Evolutionary conservation across 164 flowering plant species (phyloP).

Genomic region (Aristolochia contorta): DNA sequence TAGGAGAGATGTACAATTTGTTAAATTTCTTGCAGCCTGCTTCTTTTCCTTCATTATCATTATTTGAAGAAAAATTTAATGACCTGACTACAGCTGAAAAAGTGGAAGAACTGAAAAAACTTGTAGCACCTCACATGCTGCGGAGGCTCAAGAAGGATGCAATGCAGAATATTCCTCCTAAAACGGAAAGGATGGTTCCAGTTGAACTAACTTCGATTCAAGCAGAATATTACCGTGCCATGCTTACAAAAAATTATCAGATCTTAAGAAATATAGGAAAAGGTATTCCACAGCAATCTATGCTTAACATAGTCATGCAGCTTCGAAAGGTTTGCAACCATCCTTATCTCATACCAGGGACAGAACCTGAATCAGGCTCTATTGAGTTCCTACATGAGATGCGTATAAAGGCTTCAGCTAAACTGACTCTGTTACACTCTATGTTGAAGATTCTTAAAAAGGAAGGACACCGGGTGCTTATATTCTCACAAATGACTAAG

Average conservation of each 20-base stretch:
- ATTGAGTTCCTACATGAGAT: slow-evolving; percentile 95
- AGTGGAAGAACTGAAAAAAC: slow-evolving; percentile 95
- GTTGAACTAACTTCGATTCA: slow-evolving; percentile 95
- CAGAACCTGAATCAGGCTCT: slow-evolving; percentile 95
- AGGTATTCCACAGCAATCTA: slow-evolving; percentile 92
- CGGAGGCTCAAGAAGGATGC: slow-evolving; percentile 98
- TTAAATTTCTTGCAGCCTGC: slow-evolving; percentile 94
- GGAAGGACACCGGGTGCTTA: slow-evolving; percentile 91
- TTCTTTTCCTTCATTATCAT: slow-evolving; percentile 83
- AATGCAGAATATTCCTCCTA: slow-evolving; percentile 96
- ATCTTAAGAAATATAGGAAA: slow-evolving; percentile 81
- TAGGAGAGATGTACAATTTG: slow-evolving; percentile 95
- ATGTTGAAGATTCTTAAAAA: slow-evolving; percentile 75
- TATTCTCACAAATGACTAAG: slow-evolving; percentile 99
- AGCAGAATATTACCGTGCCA: slow-evolving; percentile 98
- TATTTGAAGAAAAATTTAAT: slow-evolving; percentile 88
- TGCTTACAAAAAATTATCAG: slow-evolving; percentile 97
- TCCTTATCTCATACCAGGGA: slow-evolving; percentile 96
- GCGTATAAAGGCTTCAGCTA: slow-evolving; percentile 98
- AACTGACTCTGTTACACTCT: slow-evolving; percentile 84
- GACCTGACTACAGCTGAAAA: slow-evolving; percentile 91
- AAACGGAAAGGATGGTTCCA: slow-evolving; percentile 94
- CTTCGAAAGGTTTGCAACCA: slow-evolving; percentile 96
- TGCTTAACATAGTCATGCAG: slow-evolving; percentile 99
- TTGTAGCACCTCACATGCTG: slow-evolving; percentile 99